These are phyloP conservation scores for Hericium rajendrae DNA, from an alignment of 768 basidiomycete genomes.

Conservation along the genomic window DNA sequence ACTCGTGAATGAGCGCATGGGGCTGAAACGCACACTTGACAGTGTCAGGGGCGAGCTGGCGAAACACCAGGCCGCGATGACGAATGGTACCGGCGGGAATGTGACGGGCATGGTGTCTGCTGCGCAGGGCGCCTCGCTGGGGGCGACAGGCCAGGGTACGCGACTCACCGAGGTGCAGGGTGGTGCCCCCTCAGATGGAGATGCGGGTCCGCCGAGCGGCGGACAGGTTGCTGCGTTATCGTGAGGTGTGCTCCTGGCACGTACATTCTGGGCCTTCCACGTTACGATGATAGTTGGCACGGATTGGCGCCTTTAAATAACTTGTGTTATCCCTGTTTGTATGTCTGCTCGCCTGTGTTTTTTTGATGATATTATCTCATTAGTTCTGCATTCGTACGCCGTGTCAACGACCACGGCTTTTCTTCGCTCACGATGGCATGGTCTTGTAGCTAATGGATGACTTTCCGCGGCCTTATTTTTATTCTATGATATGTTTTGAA, in stretches of 20 bases:
- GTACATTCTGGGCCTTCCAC: no score
- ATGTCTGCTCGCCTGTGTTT: no score
- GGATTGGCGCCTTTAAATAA: no score
- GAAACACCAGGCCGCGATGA: slow-evolving; percentile 30
- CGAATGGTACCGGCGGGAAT: slow-evolving; percentile 15
- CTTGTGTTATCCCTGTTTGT: no score
- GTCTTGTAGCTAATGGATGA: no score
- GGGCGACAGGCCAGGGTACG: slow-evolving; percentile 54
- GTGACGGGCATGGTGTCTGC: slow-evolving; percentile 20
- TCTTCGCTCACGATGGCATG: no score
- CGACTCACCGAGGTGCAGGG: slow-evolving; percentile 42
- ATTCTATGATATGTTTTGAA: no score
- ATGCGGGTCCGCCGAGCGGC: slow-evolving; percentile 45
- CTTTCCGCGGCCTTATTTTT: no score
- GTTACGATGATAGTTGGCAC: no score
- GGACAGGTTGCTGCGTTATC: slow-evolving; percentile 44
- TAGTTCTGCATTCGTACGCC: no score
- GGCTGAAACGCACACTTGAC: slow-evolving; percentile 64
- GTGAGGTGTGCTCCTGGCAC: slow-evolving; percentile 13
- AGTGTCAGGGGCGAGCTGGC: slow-evolving; percentile 54
- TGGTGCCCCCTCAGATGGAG: slow-evolving; percentile 37
- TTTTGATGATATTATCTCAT: no score
- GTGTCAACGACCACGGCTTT: no score
- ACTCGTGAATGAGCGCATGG: slow-evolving; percentile 70
- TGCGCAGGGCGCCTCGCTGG: slow-evolving; percentile 31